A percentile compares a stretch with the other conserved stretches of the same genome.
phyloP scores from a whole-genome alignment of 1,284 basidiomycete species.

The Peniophora sp. region DNA sequence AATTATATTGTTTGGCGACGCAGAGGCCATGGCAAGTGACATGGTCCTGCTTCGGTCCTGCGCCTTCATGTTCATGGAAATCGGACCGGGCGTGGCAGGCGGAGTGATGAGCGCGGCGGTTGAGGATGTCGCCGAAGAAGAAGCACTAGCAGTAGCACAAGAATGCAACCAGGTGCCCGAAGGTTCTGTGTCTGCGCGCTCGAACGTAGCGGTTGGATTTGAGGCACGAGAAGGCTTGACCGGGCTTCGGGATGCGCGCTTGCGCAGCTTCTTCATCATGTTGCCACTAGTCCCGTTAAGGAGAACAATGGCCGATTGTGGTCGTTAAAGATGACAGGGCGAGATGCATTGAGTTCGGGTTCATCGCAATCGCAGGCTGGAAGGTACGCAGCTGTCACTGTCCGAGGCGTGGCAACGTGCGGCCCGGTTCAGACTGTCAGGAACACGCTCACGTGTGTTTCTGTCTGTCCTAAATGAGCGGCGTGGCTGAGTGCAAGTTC shows the following conservation, averaged over 20 bases:
- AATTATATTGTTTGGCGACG: background rate
- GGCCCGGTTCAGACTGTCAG: too few relatives aligned
- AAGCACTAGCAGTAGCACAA: too few relatives aligned
- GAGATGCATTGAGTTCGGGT: too few relatives aligned
- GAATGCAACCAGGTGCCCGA: background rate
- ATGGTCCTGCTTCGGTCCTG: background rate
- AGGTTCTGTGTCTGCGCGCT: background rate
- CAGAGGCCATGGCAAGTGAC: background rate
- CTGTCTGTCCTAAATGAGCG: too few relatives aligned
- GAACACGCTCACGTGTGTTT: too few relatives aligned
- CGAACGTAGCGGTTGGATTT: background rate
- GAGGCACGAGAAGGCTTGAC: background rate
- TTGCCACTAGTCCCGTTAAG: too few relatives aligned
- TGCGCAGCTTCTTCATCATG: background rate
- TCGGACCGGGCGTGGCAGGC: background rate
- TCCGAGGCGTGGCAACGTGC: too few relatives aligned
- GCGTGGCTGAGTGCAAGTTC: too few relatives aligned
- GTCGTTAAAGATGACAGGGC: too few relatives aligned
- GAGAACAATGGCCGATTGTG: too few relatives aligned
- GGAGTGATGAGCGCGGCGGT: background rate
- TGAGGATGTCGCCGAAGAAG: background rate
- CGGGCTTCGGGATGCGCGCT: background rate
- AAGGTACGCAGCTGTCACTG: too few relatives aligned
- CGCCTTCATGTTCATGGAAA: background rate
- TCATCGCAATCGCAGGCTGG: too few relatives aligned